Conservation (phyloP, 2,329 filamentous ascomycete species). For the Pochonia chlamydosporia region DNA sequence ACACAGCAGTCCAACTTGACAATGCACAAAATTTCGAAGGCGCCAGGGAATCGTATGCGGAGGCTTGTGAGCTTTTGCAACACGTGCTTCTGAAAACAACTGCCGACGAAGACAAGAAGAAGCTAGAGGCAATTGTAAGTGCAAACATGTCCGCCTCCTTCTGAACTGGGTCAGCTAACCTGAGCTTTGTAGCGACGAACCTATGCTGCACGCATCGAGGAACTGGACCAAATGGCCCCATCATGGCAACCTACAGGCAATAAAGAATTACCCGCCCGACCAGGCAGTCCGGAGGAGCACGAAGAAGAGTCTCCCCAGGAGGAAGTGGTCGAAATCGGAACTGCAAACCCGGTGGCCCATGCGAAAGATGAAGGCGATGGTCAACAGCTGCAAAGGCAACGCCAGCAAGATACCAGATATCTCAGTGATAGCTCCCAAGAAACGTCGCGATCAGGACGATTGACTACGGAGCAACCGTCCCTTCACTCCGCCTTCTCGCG, state of each 20-base stretch:
- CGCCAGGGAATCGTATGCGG: conserved; percentile 81
- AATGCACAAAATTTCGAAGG: conserved; percentile 94
- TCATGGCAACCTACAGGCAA: conserved; percentile 45
- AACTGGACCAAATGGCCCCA: conserved; percentile 70
- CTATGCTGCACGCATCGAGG: conserved; percentile 84
- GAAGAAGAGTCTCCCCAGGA: conserved; percentile 5
- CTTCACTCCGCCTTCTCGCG: conserved; percentile 51
- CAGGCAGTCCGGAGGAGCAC: conserved; percentile 45
- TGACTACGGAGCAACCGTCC: conserved; percentile 17
- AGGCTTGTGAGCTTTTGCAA: conserved; percentile 83
- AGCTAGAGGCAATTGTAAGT: conserved; percentile 89
- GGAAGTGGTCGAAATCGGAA: conserved; percentile 1
- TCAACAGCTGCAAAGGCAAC: conserved; percentile 13
- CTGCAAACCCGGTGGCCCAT: conserved; percentile 28
- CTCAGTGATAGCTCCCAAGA: conserved; percentile 17
- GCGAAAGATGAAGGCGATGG: conserved; percentile 16
- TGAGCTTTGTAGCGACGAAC: conserved; percentile 61
- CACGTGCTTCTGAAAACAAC: conserved; percentile 82
- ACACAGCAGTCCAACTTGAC: conserved; percentile 90
- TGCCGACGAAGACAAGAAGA: conserved; percentile 80
- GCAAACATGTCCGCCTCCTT: neutral
- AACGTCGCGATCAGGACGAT: conserved; percentile 13
- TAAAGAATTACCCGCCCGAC: conserved; percentile 71
- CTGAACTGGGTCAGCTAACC: neutral
- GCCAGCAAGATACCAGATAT: conserved; percentile 14